Evolutionary conservation across 1,284 basidiomycete species (phyloP).

Genomic region (Papiliotrema terrestris): DNA sequence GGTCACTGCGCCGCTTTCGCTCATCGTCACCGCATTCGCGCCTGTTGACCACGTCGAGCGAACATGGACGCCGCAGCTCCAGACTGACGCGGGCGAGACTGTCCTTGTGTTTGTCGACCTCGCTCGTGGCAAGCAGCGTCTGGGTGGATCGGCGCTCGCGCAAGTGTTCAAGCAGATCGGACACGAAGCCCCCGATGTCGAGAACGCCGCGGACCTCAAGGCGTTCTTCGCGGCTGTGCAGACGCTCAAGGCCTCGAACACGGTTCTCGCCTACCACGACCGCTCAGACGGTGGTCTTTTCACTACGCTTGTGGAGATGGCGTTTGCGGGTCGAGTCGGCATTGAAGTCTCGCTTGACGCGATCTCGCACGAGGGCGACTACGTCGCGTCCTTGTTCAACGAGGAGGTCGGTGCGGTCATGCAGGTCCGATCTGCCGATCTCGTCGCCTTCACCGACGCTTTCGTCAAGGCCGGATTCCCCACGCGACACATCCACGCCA

Average conservation of each 20-base stretch:
- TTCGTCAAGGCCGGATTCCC: constrained; percentile 74
- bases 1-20: constrained; percentile 84
- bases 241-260: constrained; percentile 58
- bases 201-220: constrained; percentile 68
- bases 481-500: constrained; percentile 63
- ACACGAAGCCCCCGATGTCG: constrained; percentile 82
- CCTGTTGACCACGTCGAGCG: constrained; percentile 71
- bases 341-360: constrained; percentile 53
- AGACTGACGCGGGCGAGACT: constrained; percentile 60
- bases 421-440: constrained; percentile 68
- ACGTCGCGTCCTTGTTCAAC: constrained; percentile 78
- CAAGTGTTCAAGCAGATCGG: constrained; percentile 95
- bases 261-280: constrained; percentile 94
- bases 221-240: constrained; percentile 78
- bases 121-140: constrained; percentile 72
- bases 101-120: constrained; percentile 87
- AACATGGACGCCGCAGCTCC: constrained; percentile 93
- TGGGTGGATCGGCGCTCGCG: constrained; percentile 91
- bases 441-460: constrained; percentile 58
- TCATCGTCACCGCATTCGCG: constrained; percentile 93
- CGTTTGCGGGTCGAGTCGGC: constrained; percentile 85
- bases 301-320: constrained; percentile 91
- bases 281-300: constrained; percentile 95
- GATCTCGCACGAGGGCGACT: constrained; percentile 54
- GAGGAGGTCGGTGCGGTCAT: constrained; percentile 94